Base-by-base conservation (phyloP, 2,329 filamentous ascomycete species). In the Teratosphaeria zuluensis region DNA sequence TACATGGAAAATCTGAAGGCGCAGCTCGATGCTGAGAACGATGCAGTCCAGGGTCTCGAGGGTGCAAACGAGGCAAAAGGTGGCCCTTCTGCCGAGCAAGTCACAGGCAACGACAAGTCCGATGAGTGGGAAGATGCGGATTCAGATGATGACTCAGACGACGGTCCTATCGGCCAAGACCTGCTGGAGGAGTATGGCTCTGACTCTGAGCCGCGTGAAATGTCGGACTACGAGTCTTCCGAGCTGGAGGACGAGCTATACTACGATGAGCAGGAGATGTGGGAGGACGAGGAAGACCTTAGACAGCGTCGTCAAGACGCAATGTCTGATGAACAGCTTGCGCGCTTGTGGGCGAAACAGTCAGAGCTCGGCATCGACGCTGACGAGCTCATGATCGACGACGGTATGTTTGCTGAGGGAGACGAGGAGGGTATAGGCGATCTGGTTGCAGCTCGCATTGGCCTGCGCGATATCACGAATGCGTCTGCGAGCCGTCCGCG, bases 1-100 rank as follows among this genome's bases (percentile, higher is more conserved):
- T 91, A 91, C 65, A 85, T 90, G 66, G 80, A 82, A 51, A 89
- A 90, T 61, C 78, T 89, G 66, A 73, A 73, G 19, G 77, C 66
- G 19, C 65, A 69, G 57, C 55, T 68, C 28, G 65, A 70, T 21
- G 19, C 42, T 48, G 42, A 8, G 9, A 8, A n/a, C 6, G 42
- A 21, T n/a, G n/a, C 42, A 48, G 5, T 19, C 16, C 42, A n/a
- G 42, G n/a, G 7, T 48, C 42, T 19, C 16, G 19, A 21, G 16
- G n/a, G n/a, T 21, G 42, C n/a, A 19, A n/a, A 19, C n/a, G 42
- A 21, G 16, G n/a, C 16, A 21, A 48, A 21, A 5, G 42, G 16
- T 19, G 42, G 42, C 19, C 19, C 42, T n/a, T 21, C 42, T 48
- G 42, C n/a, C 42, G 19, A n/a, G 42, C 16, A 16, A 21, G n/a